These are phyloP conservation scores for Phytophthora cryptogea DNA, from an alignment of 352 stramenopile species.

Conservation along the genomic window DNA sequence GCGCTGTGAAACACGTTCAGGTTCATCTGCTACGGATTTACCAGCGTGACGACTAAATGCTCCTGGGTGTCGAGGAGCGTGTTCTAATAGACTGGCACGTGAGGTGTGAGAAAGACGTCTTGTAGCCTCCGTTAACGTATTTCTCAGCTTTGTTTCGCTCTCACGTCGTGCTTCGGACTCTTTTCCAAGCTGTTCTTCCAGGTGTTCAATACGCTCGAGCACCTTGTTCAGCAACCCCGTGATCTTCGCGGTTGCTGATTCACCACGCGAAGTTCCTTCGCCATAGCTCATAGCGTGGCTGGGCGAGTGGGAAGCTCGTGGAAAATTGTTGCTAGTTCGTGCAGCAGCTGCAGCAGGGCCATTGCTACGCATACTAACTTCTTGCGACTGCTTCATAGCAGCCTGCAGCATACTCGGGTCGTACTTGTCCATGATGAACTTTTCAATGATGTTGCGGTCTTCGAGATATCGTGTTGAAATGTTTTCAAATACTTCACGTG, in stretches of 20 bases:
- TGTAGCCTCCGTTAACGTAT: slow-evolving; percentile 22
- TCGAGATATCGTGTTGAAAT: slow-evolving; percentile 80
- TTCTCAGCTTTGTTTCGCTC: slow-evolving; percentile 48
- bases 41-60: slow-evolving; percentile 4
- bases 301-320: neutral
- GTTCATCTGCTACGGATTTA: slow-evolving; percentile 49
- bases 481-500: slow-evolving; percentile 74
- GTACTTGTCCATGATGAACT: slow-evolving; percentile 89
- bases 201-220: slow-evolving; percentile 50
- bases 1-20: slow-evolving; percentile 66
- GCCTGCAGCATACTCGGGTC: slow-evolving; percentile 74
- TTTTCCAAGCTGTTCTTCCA: slow-evolving; percentile 54
- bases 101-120: slow-evolving; percentile 11
- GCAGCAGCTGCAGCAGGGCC: slow-evolving; percentile 13
- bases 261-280: slow-evolving; percentile 13
- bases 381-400: slow-evolving; percentile 76
- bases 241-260: slow-evolving; percentile 27
- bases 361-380: slow-evolving; percentile 55
- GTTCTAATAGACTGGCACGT: neutral
- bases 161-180: slow-evolving; percentile 56
- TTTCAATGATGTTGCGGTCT: slow-evolving; percentile 79
- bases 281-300: slow-evolving; percentile 25
- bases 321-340: slow-evolving; percentile 3
- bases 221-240: slow-evolving; percentile 48
- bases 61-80: slow-evolving; percentile 3